phyloP scores from a whole-genome alignment of 768 basidiomycete genomes.

The Suillus weaverae region DNA sequence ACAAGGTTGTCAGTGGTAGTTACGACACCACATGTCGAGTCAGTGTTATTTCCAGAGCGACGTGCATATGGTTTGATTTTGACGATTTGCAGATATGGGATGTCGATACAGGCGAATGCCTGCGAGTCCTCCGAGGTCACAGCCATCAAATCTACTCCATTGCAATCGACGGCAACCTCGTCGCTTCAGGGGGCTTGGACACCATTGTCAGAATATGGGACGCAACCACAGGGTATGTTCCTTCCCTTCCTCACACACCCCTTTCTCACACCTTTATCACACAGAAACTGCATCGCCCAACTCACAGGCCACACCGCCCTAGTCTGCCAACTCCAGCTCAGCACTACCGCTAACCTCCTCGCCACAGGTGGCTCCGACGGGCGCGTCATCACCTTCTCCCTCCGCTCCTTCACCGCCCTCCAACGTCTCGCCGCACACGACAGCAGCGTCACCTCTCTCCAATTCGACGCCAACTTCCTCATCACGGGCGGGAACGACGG shows the following conservation, averaged over 20 bases:
- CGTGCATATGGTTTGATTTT: slow-evolving; percentile 2
- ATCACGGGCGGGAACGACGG: slow-evolving; percentile 88
- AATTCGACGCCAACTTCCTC: slow-evolving; percentile 81
- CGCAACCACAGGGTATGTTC: slow-evolving; percentile 69
- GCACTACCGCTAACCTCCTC: slow-evolving; percentile 52
- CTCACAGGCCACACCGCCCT: slow-evolving; percentile 91
- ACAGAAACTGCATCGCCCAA: slow-evolving; percentile 77
- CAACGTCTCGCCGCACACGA: slow-evolving; percentile 87
- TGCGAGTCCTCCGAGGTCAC: slow-evolving; percentile 81
- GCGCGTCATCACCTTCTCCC: slow-evolving; percentile 71
- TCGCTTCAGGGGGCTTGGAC: slow-evolving; percentile 88
- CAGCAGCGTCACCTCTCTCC: slow-evolving; percentile 81
- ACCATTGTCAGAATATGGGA: slow-evolving; percentile 94
- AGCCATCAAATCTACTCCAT: slow-evolving; percentile 89
- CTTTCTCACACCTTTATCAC: not conserved
- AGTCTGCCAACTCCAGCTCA: slow-evolving; percentile 87
- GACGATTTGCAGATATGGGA: slow-evolving; percentile 70
- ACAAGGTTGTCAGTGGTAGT: slow-evolving; percentile 84
- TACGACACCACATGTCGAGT: slow-evolving; percentile 90
- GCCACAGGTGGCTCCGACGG: slow-evolving; percentile 90
- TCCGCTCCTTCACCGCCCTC: slow-evolving; percentile 43
- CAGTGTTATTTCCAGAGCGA: slow-evolving; percentile 22
- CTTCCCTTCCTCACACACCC: slow-evolving; percentile 7
- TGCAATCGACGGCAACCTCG: slow-evolving; percentile 80
- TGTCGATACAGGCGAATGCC: slow-evolving; percentile 83